Conservation (phyloP, 176 grass and related monocot genomes). For the Echinochloa phyllopogon region DNA sequence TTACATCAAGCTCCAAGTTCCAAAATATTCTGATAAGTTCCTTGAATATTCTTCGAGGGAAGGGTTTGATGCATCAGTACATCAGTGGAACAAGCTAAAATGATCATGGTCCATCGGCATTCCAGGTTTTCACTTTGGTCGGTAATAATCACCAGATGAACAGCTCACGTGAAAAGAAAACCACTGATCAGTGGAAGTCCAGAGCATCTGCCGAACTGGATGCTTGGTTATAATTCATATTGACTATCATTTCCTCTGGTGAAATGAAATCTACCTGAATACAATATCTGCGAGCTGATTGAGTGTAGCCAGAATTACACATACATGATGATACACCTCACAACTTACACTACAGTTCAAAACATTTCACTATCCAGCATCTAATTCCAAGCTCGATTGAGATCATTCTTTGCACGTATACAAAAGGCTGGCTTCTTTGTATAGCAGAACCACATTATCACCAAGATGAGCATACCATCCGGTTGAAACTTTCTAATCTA, state of each 20-base stretch:
- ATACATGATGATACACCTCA: neutral
- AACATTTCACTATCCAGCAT: neutral
- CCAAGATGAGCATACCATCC: neutral
- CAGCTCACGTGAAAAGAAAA: neutral
- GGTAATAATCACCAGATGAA: neutral
- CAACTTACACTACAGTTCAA: neutral
- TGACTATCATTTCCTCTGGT: neutral
- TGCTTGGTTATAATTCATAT: neutral
- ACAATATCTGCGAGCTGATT: neutral
- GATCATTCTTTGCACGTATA: conserved; percentile 7
- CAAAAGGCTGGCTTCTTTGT: neutral
- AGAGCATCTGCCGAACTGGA: neutral
- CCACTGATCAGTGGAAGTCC: neutral
- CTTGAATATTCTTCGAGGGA: neutral
- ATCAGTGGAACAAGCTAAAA: neutral
- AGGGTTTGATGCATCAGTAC: neutral
- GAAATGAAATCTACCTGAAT: conserved; percentile 2
- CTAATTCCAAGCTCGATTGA: neutral
- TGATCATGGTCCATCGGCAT: neutral
- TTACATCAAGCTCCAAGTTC: neutral
- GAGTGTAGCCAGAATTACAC: neutral
- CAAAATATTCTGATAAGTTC: neutral
- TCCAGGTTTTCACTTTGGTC: neutral
- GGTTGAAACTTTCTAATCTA: neutral
- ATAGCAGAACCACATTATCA: neutral